Percentiles rank a stretch among this genome's conserved stretches.
Evolutionary conservation across 768 basidiomycete species (phyloP).

Genomic region (Kwoniella botswanensis): DNA sequence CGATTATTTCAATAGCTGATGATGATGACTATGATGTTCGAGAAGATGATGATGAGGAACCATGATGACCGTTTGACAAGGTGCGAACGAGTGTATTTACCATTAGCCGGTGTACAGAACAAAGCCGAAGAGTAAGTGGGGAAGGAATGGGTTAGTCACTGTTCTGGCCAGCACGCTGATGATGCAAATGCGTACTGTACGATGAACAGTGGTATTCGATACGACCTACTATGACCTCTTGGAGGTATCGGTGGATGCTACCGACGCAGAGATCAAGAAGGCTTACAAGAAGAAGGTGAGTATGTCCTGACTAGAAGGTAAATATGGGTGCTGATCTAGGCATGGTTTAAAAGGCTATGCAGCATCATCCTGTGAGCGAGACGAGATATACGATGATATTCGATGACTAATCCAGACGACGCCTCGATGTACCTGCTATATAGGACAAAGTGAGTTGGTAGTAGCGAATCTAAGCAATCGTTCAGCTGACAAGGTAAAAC

Average conservation of each 20-base stretch:
- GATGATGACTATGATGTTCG: not conserved
- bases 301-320: conserved; percentile 5
- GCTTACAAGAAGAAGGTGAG: conserved; percentile 89
- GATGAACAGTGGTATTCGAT: conserved; percentile 55
- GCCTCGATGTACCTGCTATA: conserved; percentile 3
- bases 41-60: not conserved
- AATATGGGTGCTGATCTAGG: conserved; percentile 34
- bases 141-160: not conserved
- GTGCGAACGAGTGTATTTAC: not conserved
- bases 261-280: conserved; percentile 88
- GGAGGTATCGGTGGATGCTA: conserved; percentile 72
- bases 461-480: no score
- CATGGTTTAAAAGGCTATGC: conserved; percentile 65
- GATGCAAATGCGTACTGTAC: no score
- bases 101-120: not conserved
- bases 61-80: not conserved
- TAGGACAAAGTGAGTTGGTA: conserved; percentile 70
- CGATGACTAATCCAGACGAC: not conserved
- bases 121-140: not conserved
- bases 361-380: conserved; percentile 54
- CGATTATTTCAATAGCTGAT: not conserved
- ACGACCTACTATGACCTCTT: conserved; percentile 77
- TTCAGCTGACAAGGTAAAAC: not conserved
- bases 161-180: not conserved
- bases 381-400: not conserved